Conservation (phyloP, 1,139 yeast genomes). For the Protomyces inouyei region DNA sequence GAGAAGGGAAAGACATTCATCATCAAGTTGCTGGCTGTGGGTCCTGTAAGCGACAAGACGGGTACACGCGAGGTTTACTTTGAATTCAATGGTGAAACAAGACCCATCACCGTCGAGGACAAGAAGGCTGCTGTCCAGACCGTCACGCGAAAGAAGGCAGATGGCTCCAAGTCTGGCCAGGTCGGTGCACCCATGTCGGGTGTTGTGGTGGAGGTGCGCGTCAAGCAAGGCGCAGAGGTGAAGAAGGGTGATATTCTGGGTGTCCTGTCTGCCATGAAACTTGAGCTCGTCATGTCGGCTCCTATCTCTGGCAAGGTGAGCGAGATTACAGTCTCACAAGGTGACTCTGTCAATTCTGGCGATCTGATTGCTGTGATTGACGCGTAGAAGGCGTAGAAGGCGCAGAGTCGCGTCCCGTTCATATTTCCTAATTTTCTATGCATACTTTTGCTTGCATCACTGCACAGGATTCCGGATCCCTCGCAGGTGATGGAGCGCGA, state of each 20-base stretch:
- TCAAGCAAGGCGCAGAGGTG: conserved; percentile 78
- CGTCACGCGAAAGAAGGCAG: conserved; percentile 85
- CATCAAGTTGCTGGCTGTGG: conserved; percentile 85
- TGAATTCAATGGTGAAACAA: conserved; percentile 96
- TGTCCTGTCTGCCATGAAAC: conserved; percentile 96
- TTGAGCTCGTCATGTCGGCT: conserved; percentile 98
- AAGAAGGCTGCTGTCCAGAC: conserved; percentile 79
- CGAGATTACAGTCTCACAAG: conserved; percentile 71
- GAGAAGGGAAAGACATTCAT: conserved; percentile 93
- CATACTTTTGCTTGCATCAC: background rate
- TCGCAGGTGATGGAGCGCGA: too few relatives aligned
- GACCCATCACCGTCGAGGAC: conserved; percentile 90
- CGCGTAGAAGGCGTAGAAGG: background rate
- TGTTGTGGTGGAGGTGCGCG: conserved; percentile 90
- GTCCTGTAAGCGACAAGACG: conserved; percentile 76
- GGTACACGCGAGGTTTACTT: conserved; percentile 96
- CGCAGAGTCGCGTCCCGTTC: background rate
- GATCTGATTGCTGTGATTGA: conserved; percentile 56
- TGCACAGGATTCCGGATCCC: too few relatives aligned
- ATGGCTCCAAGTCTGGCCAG: conserved; percentile 76
- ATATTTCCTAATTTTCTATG: background rate
- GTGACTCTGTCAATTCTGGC: conserved; percentile 91
- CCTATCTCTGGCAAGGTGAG: conserved; percentile 81
- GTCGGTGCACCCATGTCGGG: conserved; percentile 99
- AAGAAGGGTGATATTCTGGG: conserved; percentile 96